Conservation (phyloP, 169 alveolate genomes). For the Cryptosporidium tyzzeri region DNA sequence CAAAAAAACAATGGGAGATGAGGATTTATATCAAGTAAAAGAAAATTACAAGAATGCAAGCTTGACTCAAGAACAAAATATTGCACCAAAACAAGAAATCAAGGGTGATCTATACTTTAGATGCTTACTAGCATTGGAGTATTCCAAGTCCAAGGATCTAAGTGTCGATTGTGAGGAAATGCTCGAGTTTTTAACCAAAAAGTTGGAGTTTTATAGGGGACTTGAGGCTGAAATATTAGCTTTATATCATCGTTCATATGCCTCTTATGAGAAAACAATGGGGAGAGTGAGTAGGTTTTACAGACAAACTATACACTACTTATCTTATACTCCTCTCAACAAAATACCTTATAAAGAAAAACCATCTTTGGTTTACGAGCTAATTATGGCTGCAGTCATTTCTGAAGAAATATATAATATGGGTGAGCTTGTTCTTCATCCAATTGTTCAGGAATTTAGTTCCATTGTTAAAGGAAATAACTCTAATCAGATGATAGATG, state of each 20-base stretch:
- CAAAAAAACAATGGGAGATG: neutral
- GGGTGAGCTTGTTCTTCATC: slow-evolving; percentile 72
- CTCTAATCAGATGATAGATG: slow-evolving; percentile 6
- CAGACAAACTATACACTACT: slow-evolving; percentile 33
- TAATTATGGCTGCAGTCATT: slow-evolving; percentile 53
- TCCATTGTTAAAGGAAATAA: slow-evolving; percentile 33
- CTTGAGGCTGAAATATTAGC: slow-evolving; percentile 31
- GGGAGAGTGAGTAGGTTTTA: slow-evolving; percentile 51
- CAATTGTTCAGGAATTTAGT: slow-evolving; percentile 62
- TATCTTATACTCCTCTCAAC: slow-evolving; percentile 64
- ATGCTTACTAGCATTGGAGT: slow-evolving; percentile 36
- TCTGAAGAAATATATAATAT: slow-evolving; percentile 62
- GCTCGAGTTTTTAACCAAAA: slow-evolving; percentile 46
- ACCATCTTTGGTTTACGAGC: slow-evolving; percentile 56
- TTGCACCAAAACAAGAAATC: slow-evolving; percentile 58
- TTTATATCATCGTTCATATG: slow-evolving; percentile 63
- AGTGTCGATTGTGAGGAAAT: slow-evolving; percentile 44
- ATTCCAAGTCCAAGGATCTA: neutral
- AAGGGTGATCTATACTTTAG: slow-evolving; percentile 53
- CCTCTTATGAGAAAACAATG: slow-evolving; percentile 58
- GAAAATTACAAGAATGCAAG: slow-evolving; percentile 34
- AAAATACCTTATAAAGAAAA: slow-evolving; percentile 14
- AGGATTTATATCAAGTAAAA: slow-evolving; percentile 12
- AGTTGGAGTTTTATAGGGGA: slow-evolving; percentile 37
- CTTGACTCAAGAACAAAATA: slow-evolving; percentile 46